phyloP scores from a whole-genome alignment of 2,329 filamentous ascomycete species.

The Pyricularia grisea region DNA sequence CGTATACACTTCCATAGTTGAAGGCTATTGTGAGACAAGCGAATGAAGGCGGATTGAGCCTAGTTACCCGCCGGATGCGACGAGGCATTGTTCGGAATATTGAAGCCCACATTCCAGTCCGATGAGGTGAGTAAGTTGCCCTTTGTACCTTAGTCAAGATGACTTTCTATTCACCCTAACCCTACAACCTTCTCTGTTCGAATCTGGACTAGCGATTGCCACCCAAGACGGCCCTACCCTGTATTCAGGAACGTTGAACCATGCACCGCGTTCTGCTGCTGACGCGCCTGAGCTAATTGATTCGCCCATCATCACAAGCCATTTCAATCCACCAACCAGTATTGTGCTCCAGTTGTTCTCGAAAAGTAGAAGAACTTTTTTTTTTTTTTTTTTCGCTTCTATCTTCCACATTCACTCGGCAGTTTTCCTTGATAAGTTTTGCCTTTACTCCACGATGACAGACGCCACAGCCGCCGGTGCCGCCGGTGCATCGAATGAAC shows the following conservation, averaged over 20 bases:
- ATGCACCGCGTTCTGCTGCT: background rate
- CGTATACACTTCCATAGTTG: background rate
- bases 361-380: background rate
- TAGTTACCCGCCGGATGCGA: background rate
- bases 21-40: background rate
- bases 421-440: background rate
- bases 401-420: background rate
- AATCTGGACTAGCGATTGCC: no score
- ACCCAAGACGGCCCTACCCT: background rate
- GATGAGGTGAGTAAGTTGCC: background rate
- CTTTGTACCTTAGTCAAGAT: background rate
- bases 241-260: background rate
- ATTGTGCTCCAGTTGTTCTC: background rate
- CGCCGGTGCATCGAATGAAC: conserved; percentile 23
- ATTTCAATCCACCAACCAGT: background rate
- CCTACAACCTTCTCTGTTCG: background rate
- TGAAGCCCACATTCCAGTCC: background rate
- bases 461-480: conserved; percentile 11
- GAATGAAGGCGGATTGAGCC: background rate
- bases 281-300: conserved; percentile 10
- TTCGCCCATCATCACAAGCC: background rate
- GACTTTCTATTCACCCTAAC: background rate
- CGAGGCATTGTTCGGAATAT: background rate
- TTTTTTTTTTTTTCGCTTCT: background rate
- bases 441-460: background rate